Evolutionary conservation across 495 filamentous ascomycete species (phyloP).

Genomic region (Viridothelium virens): DNA sequence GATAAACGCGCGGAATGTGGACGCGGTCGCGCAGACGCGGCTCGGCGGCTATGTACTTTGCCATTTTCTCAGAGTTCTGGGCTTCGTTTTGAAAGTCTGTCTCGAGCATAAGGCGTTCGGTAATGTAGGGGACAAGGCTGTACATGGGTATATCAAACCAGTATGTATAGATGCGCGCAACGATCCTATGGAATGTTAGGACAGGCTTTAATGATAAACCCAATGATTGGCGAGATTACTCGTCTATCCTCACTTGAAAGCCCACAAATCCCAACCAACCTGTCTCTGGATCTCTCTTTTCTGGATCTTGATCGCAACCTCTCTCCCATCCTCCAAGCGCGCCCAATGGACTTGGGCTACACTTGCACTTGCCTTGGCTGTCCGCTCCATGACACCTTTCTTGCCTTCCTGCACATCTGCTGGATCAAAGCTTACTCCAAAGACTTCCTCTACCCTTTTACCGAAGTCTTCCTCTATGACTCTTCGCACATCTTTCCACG

Average conservation of each 20-base stretch:
- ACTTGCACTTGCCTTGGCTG: conserved; percentile 77
- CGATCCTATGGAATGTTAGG: conserved; percentile 44
- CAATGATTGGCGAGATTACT: conserved; percentile 12
- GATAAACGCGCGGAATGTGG: conserved; percentile 79
- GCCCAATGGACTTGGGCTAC: conserved; percentile 98
- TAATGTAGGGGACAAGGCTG: conserved; percentile 79
- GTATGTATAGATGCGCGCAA: conserved; percentile 65
- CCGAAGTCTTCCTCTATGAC: conserved; percentile 84
- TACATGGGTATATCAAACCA: conserved; percentile 87
- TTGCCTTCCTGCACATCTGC: conserved; percentile 39
- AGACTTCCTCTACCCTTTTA: conserved; percentile 73
- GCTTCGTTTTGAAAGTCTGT: conserved; percentile 94
- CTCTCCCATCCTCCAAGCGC: conserved; percentile 67
- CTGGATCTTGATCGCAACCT: conserved; percentile 94
- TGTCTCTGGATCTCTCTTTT: conserved; percentile 88
- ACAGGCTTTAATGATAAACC: no score
- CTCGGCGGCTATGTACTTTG: conserved; percentile 65
- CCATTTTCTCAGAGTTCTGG: conserved; percentile 77
- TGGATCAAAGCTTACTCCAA: conserved; percentile 72
- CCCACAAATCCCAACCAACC: conserved; percentile 87
- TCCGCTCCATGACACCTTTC: conserved; percentile 74
- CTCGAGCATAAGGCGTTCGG: conserved; percentile 76
- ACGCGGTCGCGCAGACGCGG: conserved; percentile 68
- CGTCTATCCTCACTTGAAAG: conserved; percentile 63
- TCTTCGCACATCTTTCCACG: conserved; percentile 78